Percentiles rank a stretch among this genome's conserved stretches.
Conservation (phyloP, 1,139 yeast genomes). For the Kodamaea sp. region DNA sequence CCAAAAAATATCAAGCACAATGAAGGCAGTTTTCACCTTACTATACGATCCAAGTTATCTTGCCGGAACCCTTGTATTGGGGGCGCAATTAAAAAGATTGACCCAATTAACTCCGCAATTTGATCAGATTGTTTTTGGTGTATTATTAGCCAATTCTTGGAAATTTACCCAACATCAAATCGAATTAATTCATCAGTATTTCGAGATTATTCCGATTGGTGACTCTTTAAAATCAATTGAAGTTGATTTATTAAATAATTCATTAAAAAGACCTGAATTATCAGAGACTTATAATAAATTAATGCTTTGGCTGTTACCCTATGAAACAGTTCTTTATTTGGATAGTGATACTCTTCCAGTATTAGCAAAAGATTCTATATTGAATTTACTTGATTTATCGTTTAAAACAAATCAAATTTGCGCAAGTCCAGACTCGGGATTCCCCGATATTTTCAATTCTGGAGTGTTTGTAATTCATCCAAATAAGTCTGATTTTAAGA, state of each 20-base stretch:
- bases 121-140: slow-evolving; percentile 20
- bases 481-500: slow-evolving; percentile 38
- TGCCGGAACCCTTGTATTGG: slow-evolving; percentile 74
- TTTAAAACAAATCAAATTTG: slow-evolving; percentile 40
- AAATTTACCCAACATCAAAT: slow-evolving; percentile 29
- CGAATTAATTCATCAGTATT: slow-evolving; percentile 23
- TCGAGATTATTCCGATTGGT: slow-evolving; percentile 33
- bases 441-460: slow-evolving; percentile 94
- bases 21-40: slow-evolving; percentile 59
- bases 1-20: not conserved
- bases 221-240: slow-evolving; percentile 27
- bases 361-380: slow-evolving; percentile 32
- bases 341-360: slow-evolving; percentile 82
- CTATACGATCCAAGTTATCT: slow-evolving; percentile 63
- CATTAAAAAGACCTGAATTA: slow-evolving; percentile 71
- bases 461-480: slow-evolving; percentile 78
- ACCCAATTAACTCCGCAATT: not conserved
- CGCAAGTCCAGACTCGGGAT: slow-evolving; percentile 92
- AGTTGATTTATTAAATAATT: slow-evolving; percentile 24
- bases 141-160: slow-evolving; percentile 31
- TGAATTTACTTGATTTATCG: slow-evolving; percentile 29
- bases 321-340: slow-evolving; percentile 62
- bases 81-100: slow-evolving; percentile 29
- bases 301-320: slow-evolving; percentile 63
- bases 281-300: slow-evolving; percentile 69